Evolutionary conservation across 2,329 filamentous ascomycete species (phyloP), one percentile per base, ranked within the genome.

Genomic region (Tolypocladium cylindrosporum): DNA sequence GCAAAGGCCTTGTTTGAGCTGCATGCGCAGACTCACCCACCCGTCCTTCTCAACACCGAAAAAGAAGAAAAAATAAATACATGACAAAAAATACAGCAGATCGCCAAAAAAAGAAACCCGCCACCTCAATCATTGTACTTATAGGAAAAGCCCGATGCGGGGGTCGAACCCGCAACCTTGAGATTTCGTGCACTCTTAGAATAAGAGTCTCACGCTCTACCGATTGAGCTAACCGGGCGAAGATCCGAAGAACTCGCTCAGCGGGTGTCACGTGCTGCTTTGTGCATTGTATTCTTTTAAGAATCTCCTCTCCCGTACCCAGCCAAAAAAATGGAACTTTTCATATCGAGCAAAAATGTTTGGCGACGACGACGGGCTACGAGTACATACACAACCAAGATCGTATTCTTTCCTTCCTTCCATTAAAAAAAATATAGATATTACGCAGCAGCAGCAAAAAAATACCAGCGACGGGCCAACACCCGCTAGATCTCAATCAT

Each of bases 141-240:
- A 43, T 55, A 55, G 54, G 54, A 55, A 55, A 55, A 55, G 70
- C 68, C 71, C 71, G 67, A 72, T 69, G 71, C 69, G 71, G 71
- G 71, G 72, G 70, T 78, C 76, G 77, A 80, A 81, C 79, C 76
- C 76, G 74, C 76, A 79, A 74, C 76, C 77, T 79, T 78, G 75
- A 80, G 77, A 60, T 50, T 50, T 50, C 45, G 45, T 50, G 45
- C 34, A 50, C 45, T 50, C 45, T 34, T 27, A 48, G 31, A 50
- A 14, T 81, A 81, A 82, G 84, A 86, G 84, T 86, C 83, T 85
- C 79, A 86, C 83, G 83, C 83, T 87, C 84, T 87, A 86, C 70
- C 70, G 69, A 72, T 72, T 72, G 70, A 72, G 70, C 70, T 72
- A 72, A 70, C 70, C 69, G 67, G 70, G 70, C 70, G 54, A 48